Base-by-base conservation (phyloP, 495 filamentous ascomycete species). In the Podospora sp. region DNA sequence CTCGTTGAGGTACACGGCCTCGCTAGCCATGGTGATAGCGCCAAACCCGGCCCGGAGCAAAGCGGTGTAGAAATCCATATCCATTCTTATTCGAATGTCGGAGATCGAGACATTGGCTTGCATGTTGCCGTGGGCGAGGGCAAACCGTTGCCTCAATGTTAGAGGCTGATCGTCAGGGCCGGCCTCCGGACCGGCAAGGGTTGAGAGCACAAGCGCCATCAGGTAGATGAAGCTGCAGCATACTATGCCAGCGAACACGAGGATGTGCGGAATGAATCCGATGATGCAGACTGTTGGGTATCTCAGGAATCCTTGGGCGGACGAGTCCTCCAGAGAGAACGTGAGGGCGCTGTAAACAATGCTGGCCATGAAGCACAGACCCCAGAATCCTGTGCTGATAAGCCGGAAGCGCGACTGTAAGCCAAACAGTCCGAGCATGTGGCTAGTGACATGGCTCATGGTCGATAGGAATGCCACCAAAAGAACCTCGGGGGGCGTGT, bases 201-300 rank as follows among this genome's bases (percentile, higher is more conserved):
- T 89, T 0, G 92, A 93, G 6, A 97, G 82, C 0, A 88, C 33
- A 20, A 98, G 77, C 0, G 94, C 93, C 6, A 96, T 66, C 0
- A 72, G 76, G 72, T 98, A 99, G 35, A 99, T 94, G 8, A 76
- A 64, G 2, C 81, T 81, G 73, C 95, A 98, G 14, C 87, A 76
- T 18, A 86, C 58, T 40, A 97, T 97, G 0, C 94, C 96, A 2
- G 83, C 68, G 2, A 97, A 75, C 24, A 98, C 90, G 18, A 97
- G 80, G 1, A 98, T 77, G 73, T 99, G 96, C 0, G 95, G 95
- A 52, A 98, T 91, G 72, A 97, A 97, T 0, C 94, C 93, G 51
- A 99, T 88, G 56, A 98, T 92, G 76, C 91, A 97, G 35, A 98
- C 93, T 0, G 94, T 97, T 20, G 95, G 95, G 68, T 94, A 97